A percentile compares a stretch with the other conserved stretches of the same genome.
Evolutionary conservation across 208 protist species (phyloP).

Genomic region (Leishmania major): DNA sequence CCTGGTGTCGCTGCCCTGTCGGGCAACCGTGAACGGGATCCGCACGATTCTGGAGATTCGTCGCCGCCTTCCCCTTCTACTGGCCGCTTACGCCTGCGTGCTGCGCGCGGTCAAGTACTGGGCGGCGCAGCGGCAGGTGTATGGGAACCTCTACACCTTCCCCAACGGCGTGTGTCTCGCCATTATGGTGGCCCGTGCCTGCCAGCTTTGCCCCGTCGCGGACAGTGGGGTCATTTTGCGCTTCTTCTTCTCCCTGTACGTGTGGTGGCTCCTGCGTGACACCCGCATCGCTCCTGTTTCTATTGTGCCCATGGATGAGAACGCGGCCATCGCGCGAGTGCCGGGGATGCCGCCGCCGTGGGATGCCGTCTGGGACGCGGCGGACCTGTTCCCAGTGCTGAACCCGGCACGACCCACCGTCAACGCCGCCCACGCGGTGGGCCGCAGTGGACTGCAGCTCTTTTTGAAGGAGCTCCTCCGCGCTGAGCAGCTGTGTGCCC

Average conservation of each 20-base stretch:
- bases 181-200: conserved; percentile 94
- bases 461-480: conserved; percentile 72
- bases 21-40: conserved; percentile 75
- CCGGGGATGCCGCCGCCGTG: conserved; percentile 72
- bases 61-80: conserved; percentile 44
- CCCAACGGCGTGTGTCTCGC: conserved; percentile 96
- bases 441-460: conserved; percentile 60
- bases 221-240: conserved; percentile 78
- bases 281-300: conserved; percentile 59
- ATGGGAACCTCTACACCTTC: conserved; percentile 96
- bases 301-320: conserved; percentile 46
- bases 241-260: conserved; percentile 90
- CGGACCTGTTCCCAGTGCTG: conserved; percentile 95
- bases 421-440: conserved; percentile 94
- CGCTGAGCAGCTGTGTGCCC: conserved; percentile 40
- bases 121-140: conserved; percentile 89
- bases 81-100: conserved; percentile 52
- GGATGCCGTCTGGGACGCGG: conserved; percentile 31
- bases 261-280: conserved; percentile 59
- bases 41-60: conserved; percentile 77
- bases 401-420: conserved; percentile 97
- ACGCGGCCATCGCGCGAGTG: conserved; percentile 26
- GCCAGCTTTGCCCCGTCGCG: conserved; percentile 91
- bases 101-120: conserved; percentile 83
- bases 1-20: conserved; percentile 49